Evolutionary conservation across 148 eudicot species (phyloP), one percentile per base, ranked within the genome.

Genomic region (Mesembryanthemum crystallinum): DNA sequence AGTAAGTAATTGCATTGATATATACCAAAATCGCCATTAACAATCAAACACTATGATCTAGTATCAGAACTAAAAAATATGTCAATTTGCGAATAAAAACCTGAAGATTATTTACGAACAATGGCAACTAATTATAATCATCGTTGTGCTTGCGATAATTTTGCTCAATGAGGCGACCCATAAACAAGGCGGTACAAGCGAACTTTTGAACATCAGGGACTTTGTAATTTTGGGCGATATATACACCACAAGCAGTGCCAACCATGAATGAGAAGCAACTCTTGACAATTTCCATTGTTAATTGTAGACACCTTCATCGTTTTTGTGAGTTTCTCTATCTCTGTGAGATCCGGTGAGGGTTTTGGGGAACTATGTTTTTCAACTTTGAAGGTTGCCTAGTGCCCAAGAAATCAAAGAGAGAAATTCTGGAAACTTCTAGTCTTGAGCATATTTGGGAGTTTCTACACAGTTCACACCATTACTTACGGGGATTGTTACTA

Each of bases 221-320:
- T 77, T 84, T 80, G 87, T 91, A 91, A 74, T 91, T 91, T 77
- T 91, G 96, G 27, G 96, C 93, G 21, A 91, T 78, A 65, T 91
- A 89, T 23, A 89, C 78, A 1, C 96, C 92, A 18, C 80, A 85
- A 8, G 74, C 73, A 2, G 89, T 86, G 11, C 96, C 96, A 12
- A 76, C 64, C 70, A 86, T 73, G 79, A 91, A 89, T 30, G 84
- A 73, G 65, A 87, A 86, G 75, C 85, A 76, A 71, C 83, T 81
- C 71, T 76, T 75, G 1, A 89, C 73, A 27, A 91, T 77, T 29
- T 88, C 90, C 90, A 88, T 83, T 60, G 51, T 5, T 15, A 4
- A 0, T 1, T 29, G 21, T 13, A 45, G 6, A 35, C 39, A 2
- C 32, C 11, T 5, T n/a, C 8, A 11, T 9, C 18, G 5, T n/a